Base-by-base conservation (phyloP, 2,329 filamentous ascomycete genomes). In the Neofusicoccum ribis region DNA sequence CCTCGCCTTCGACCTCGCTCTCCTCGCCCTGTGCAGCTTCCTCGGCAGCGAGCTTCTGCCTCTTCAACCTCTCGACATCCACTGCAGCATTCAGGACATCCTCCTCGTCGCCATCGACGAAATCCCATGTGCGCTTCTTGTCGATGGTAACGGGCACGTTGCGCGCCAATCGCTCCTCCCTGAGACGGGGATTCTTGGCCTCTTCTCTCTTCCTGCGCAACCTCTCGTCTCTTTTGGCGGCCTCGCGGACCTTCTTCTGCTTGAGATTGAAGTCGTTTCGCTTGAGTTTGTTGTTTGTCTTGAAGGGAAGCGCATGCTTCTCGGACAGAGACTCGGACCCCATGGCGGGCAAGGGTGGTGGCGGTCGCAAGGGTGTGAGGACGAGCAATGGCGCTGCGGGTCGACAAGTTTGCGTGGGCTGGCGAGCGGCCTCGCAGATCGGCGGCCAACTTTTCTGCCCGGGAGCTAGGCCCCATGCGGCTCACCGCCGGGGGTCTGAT, bases 61-160 rank as follows among this genome's bases (percentile, higher is more conserved):
- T 49, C 49, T 70, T 67, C 14, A 65, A 41, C 59, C 51, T 59
- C 49, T 66, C 70, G 65, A 82, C 78, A 69, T 83, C 81, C 47
- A 83, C 79, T 60, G 77, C 82, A 67, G 80, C 60, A 41, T 81
- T 82, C 50, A 59, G 65, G 44, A 58, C 69, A 36, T 69, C 65
- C 34, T 74, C 72, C 43, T 69, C 69, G 5, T 68, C 68, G 5
- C 68, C 69, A 6, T 52, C 65, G 14, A 67, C 68, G 15, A 51
- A 63, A 27, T 67, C 69, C 66, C 66, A 68, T 15, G 56, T 47
- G 23, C 66, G 60, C 82, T 97, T 97, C 72, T 88, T 87, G 72
- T 97, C 93, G 65, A 97, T 85, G 0, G 92, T 96, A 63, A 87
- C 78, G 0, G 95, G 91, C 49, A 93, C 85, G 80, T 97, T 97